Conservation (phyloP, 257 asterid genomes). For the Lantana camara region DNA sequence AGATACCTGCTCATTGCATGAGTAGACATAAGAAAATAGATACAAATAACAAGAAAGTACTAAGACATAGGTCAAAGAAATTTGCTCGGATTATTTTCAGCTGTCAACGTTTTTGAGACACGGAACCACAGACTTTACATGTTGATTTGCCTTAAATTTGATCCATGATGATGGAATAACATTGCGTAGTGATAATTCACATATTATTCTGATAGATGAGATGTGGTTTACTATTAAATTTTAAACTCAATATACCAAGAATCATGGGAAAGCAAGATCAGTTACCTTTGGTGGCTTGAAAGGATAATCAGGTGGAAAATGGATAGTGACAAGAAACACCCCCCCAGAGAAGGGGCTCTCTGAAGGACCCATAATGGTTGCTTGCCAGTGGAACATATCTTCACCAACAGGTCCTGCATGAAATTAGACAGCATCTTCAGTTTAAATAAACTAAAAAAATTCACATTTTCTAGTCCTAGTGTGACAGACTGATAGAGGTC, state of each 20-base stretch:
- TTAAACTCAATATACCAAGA: background rate
- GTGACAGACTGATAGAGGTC: background rate
- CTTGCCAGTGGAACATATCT: conserved; percentile 83
- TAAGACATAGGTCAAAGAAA: background rate
- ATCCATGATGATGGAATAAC: background rate
- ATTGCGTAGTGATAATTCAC: background rate
- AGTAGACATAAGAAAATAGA: background rate
- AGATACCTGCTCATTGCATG: conserved; percentile 31
- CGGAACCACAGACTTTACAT: background rate
- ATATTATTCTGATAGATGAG: too few species aligned
- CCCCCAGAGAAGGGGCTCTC: conserved; percentile 81
- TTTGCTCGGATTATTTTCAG: background rate
- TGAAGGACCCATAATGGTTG: conserved; percentile 77
- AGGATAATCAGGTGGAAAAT: conserved; percentile 79
- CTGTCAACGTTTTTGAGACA: background rate
- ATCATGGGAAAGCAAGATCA: background rate
- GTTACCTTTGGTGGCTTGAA: conserved; percentile 80
- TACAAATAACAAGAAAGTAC: background rate
- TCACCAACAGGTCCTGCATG: conserved; percentile 66
- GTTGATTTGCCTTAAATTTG: background rate
- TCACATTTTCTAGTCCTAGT: background rate
- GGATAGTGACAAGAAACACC: conserved; percentile 62
- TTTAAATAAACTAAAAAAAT: background rate
- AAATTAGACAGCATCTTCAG: background rate
- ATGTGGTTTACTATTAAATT: background rate